Percentiles rank a stretch among this genome's conserved stretches.
These are phyloP conservation scores for Sclerospora graminicola DNA, from an alignment of 352 stramenopile species.

Conservation along the genomic window DNA sequence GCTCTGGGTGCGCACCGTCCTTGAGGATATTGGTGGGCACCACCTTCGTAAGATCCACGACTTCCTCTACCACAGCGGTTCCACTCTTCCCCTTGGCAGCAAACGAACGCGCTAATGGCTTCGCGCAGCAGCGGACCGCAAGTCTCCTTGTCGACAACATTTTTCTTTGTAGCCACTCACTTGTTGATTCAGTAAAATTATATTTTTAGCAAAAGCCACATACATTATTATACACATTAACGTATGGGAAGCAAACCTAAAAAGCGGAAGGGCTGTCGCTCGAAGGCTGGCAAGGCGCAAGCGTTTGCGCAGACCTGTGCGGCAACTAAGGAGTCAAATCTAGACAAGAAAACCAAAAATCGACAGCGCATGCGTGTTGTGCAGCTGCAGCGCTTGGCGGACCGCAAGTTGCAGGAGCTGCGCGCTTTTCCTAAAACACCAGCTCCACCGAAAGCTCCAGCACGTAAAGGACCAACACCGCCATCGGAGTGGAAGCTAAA, in stretches of 20 bases:
- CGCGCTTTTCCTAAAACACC: constrained; percentile 43
- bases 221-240: background rate
- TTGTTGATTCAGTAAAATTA: background rate
- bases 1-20: constrained; percentile 67
- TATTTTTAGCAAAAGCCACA: background rate
- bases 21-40: constrained; percentile 83
- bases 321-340: constrained; percentile 44
- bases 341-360: constrained; percentile 56
- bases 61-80: constrained; percentile 47
- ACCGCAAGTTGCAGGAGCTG: constrained; percentile 58
- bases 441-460: constrained; percentile 21
- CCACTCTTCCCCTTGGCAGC: constrained; percentile 53
- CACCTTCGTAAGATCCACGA: constrained; percentile 62
- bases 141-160: constrained; percentile 38
- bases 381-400: constrained; percentile 65
- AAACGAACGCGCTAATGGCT: constrained; percentile 38
- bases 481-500: constrained; percentile 74
- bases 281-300: constrained; percentile 32
- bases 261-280: constrained; percentile 52
- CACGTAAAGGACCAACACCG: constrained; percentile 43
- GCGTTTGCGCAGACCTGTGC: constrained; percentile 53
- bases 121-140: constrained; percentile 15
- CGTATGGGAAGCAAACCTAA: constrained; percentile 40
- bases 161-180: constrained; percentile 12
- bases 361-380: constrained; percentile 70